Evolutionary conservation across 2,329 filamentous ascomycete genomes (phyloP).

Genomic region (Aspergillus sp.): DNA sequence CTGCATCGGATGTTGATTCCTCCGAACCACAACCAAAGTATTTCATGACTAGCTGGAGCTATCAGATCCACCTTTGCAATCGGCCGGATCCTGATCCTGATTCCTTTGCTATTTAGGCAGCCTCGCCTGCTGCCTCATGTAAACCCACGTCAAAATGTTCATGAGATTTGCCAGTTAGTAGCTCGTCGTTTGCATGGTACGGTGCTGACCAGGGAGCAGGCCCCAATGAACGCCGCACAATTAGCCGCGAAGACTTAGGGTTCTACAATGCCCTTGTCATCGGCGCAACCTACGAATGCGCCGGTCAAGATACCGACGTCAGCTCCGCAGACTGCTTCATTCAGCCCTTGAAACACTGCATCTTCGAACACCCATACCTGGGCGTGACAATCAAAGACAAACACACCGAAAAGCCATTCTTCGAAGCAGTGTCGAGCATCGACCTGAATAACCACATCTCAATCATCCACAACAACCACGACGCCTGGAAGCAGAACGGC

Average conservation of each 20-base stretch:
- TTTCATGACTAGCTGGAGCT: neutral
- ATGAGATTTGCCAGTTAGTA: constrained; percentile 32
- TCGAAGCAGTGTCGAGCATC: constrained; percentile 29
- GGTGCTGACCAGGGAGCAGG: constrained; percentile 25
- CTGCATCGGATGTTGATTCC: neutral
- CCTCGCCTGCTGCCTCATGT: neutral
- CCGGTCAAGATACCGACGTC: constrained; percentile 13
- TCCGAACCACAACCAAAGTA: neutral
- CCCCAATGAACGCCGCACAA: constrained; percentile 43
- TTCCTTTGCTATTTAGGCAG: neutral
- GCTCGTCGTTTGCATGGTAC: neutral
- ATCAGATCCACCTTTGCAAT: neutral
- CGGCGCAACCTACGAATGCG: constrained; percentile 35
- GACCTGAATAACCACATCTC: constrained; percentile 44
- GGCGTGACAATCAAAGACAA: constrained; percentile 35
- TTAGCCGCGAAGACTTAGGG: constrained; percentile 41
- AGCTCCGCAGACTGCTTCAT: constrained; percentile 26
- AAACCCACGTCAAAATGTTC: neutral
- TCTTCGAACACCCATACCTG: constrained; percentile 41
- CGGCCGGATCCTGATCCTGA: neutral
- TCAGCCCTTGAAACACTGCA: constrained; percentile 36
- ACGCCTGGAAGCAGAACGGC: no score
- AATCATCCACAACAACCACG: constrained; percentile 16
- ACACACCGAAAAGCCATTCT: constrained; percentile 39
- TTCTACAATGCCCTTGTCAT: constrained; percentile 43